Evolutionary conservation across 1,284 basidiomycete genomes (phyloP), one percentile per base, ranked within the genome.

Genomic region (Cutaneotrichosporon cavernicola): DNA sequence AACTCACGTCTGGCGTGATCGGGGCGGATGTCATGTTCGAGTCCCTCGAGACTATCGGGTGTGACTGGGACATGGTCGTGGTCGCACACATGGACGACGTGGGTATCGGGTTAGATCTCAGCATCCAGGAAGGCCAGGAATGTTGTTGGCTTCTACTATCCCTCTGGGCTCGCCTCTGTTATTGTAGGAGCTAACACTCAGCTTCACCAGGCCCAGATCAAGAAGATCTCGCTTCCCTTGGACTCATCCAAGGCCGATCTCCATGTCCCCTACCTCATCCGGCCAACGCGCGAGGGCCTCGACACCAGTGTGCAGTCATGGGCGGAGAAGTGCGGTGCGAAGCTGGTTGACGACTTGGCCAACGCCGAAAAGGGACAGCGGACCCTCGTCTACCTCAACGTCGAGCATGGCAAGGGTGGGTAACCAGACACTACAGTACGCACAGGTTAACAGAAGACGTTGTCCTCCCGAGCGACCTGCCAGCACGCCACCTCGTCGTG

Each of bases 81-180:
- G 76, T 99, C 94, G 78, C 98, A 93, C 74, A 89, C 85, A 81
- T 98, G 97, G 74, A 99, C 95, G 60, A 97, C 88, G 73, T 89
- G 84, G 6, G 94, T 63, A 5, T 30, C 18, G 43, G 18, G 18
- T 18, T 46, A 16, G 43, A 46, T n/a, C 43, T 46, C 34, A 13
- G 5, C 34, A 36, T 36, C 26, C 13, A 14, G 11, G 7, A 31
- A 13, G 10, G 8, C 51, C 2, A n/a, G 51, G 26, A 32, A 52
- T 22, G 51, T 52, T 18, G 21, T 11, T 50, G 21, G 11, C 10
- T 16, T 30, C n/a, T 21, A 10, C 47, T 56, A n/a, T 21, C 13
- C 31, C 22, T 11, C 11, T 26, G 31, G 18, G 1, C 22, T n/a
- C 8, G 10, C 22, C 26, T 31, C 26, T 7, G 13, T 5, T 14